phyloP scores from a whole-genome alignment of 1,139 yeast species.

The Suhomyces wounanorum region DNA sequence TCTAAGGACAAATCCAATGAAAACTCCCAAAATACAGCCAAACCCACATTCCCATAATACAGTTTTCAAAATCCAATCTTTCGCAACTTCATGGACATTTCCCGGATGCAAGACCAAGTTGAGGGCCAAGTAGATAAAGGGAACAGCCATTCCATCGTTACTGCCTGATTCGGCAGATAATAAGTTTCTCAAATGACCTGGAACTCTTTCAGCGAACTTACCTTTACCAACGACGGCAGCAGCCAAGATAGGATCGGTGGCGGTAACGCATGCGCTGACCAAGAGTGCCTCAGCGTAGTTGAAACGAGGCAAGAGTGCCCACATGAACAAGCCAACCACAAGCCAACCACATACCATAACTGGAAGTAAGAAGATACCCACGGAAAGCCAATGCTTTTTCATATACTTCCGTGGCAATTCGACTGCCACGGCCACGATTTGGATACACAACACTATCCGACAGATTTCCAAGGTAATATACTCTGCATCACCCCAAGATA shows the following conservation, averaged over 20 bases:
- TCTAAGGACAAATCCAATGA: constrained; percentile 76
- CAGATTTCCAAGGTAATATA: constrained; percentile 85
- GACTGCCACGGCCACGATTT: constrained; percentile 96
- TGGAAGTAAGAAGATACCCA: constrained; percentile 75
- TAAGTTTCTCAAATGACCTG: constrained; percentile 90
- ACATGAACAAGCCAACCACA: constrained; percentile 79
- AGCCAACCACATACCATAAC: constrained; percentile 97
- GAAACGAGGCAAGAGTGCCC: constrained; percentile 83
- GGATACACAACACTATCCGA: constrained; percentile 84
- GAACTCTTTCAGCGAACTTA: constrained; percentile 94
- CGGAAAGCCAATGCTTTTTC: constrained; percentile 88
- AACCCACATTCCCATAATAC: constrained; percentile 85
- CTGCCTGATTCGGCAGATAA: constrained; percentile 95
- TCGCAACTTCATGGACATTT: constrained; percentile 66
- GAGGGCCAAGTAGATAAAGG: constrained; percentile 79
- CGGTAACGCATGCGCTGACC: constrained; percentile 92
- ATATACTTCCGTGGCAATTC: constrained; percentile 93
- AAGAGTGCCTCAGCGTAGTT: constrained; percentile 74
- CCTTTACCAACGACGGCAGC: constrained; percentile 99
- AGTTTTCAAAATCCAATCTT: constrained; percentile 82
- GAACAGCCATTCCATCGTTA: constrained; percentile 98
- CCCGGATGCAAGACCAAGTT: constrained; percentile 69
- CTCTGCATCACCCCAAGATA: constrained; percentile 89
- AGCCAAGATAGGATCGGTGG: constrained; percentile 96
- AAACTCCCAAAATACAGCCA: constrained; percentile 77